A percentile compares a stretch with the other conserved stretches of the same genome.
Conservation (phyloP, 2,329 filamentous ascomycete genomes). For the Penicillium sclerotiorum region DNA sequence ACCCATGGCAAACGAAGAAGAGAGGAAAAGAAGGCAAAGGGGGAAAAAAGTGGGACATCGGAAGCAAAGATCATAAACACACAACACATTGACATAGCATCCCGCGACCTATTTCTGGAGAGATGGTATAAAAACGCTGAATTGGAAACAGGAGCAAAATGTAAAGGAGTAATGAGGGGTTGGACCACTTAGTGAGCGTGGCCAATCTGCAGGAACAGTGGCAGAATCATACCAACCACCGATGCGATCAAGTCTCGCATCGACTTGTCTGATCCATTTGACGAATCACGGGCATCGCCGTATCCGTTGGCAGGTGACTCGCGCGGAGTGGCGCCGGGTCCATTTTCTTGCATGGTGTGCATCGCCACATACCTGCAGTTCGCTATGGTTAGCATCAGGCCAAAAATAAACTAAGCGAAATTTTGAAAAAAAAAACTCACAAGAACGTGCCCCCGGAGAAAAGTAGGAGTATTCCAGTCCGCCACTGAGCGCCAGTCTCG, state of each 20-base stretch:
- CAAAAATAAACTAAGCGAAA: neutral
- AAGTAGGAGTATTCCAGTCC: conserved; percentile 88
- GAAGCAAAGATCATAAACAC: neutral
- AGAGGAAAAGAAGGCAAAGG: conserved; percentile 5
- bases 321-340: conserved; percentile 33
- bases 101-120: neutral
- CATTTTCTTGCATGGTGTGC: conserved; percentile 89
- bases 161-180: neutral
- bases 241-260: conserved; percentile 50
- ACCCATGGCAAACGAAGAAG: conserved; percentile 6
- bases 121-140: neutral
- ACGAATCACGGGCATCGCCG: conserved; percentile 41
- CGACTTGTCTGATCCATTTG: conserved; percentile 40
- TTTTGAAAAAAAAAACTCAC: conserved; percentile 56
- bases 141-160: neutral
- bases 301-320: conserved; percentile 46
- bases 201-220: conserved; percentile 51
- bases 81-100: neutral
- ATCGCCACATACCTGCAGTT: conserved; percentile 83
- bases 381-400: conserved; percentile 14
- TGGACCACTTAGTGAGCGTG: conserved; percentile 44
- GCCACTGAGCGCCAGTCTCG: conserved; percentile 72
- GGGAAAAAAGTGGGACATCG: neutral
- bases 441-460: conserved; percentile 96
- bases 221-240: conserved; percentile 51